These are phyloP conservation scores for Leucogyrophana mollusca DNA, from an alignment of 768 basidiomycete species.

Conservation along the genomic window DNA sequence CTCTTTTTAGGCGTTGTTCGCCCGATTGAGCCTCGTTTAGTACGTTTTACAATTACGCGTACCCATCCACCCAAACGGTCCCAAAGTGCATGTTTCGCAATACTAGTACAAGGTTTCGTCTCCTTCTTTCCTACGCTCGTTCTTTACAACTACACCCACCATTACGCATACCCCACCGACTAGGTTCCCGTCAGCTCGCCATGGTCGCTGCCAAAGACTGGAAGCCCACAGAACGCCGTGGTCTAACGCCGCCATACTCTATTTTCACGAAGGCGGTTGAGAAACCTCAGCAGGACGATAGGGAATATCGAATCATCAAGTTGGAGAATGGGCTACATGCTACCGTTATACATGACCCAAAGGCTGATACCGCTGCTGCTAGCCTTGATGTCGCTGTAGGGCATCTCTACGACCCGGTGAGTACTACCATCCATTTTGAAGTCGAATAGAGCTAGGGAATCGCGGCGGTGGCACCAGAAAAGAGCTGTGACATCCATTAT, in stretches of 20 bases:
- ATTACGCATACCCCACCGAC: too few relatives aligned
- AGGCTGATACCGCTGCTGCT: constrained; percentile 92
- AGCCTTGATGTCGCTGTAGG: constrained; percentile 94
- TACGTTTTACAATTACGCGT: too few relatives aligned
- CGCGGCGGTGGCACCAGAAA: too few relatives aligned
- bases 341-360: constrained; percentile 77
- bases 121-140: too few relatives aligned
- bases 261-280: constrained; percentile 61
- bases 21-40: too few relatives aligned
- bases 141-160: too few relatives aligned
- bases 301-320: constrained; percentile 76
- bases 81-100: too few relatives aligned
- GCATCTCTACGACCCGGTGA: constrained; percentile 88
- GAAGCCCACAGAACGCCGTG: constrained; percentile 12
- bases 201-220: constrained; percentile 22
- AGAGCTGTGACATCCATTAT: not conserved
- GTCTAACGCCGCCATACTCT: constrained; percentile 41
- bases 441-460: too few relatives aligned
- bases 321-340: constrained; percentile 92
- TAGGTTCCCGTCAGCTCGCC: constrained; percentile 6
- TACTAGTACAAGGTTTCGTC: too few relatives aligned
- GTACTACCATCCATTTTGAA: constrained; percentile 20
- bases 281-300: constrained; percentile 74
- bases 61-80: too few relatives aligned
- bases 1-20: too few relatives aligned